Evolutionary conservation across 345 rosid species (phyloP).

Genomic region (Melastoma malabathricum): DNA sequence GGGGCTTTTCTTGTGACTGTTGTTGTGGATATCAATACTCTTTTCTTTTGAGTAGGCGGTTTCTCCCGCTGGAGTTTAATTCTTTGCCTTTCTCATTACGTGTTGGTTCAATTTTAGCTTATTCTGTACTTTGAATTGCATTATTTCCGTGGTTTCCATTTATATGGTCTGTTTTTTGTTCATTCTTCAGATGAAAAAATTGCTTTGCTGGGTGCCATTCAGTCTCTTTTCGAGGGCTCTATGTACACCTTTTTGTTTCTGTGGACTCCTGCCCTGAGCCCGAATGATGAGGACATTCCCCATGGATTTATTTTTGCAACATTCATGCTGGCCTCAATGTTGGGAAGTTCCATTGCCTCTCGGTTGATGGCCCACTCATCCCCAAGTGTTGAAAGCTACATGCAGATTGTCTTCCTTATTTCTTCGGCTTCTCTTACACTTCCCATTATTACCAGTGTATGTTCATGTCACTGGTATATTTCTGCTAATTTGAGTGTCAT

Average conservation of each 20-base stretch:
- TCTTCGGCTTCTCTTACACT: constrained; percentile 67
- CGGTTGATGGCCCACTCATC: constrained; percentile 66
- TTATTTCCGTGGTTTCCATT: not conserved
- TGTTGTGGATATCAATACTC: too few species aligned
- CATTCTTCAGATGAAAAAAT: constrained; percentile 93
- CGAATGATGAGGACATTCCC: constrained; percentile 82
- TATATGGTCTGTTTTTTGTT: constrained; percentile 7
- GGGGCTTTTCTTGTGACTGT: too few species aligned
- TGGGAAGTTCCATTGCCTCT: constrained; percentile 98
- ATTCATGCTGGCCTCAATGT: constrained; percentile 92
- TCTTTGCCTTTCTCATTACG: too few species aligned
- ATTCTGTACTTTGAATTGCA: too few species aligned
- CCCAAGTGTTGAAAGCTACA: constrained; percentile 71
- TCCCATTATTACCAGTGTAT: constrained; percentile 66
- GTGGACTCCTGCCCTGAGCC: constrained; percentile 95
- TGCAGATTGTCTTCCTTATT: constrained; percentile 72
- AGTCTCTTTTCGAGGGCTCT: constrained; percentile 92
- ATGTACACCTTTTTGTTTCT: constrained; percentile 98
- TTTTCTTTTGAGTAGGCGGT: too few species aligned
- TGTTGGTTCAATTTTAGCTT: too few species aligned
- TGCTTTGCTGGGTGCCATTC: constrained; percentile 90
- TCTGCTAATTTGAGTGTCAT: too few species aligned
- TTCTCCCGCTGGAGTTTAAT: too few species aligned
- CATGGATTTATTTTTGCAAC: constrained; percentile 97
- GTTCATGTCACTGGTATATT: too few species aligned